Base-by-base conservation (phyloP, 139 green algal genomes). In the Microglena sp. region DNA sequence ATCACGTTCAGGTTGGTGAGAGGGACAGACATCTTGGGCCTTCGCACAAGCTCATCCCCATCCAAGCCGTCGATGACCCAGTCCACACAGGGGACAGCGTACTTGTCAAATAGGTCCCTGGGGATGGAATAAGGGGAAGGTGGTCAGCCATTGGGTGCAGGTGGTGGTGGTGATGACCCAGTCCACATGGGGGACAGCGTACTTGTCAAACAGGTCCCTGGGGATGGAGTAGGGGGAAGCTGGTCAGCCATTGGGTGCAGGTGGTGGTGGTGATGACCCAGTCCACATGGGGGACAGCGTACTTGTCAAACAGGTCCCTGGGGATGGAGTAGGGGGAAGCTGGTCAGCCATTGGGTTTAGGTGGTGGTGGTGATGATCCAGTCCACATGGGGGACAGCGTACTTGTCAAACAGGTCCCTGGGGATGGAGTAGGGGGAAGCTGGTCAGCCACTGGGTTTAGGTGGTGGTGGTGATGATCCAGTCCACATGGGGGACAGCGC, bases 231-330 rank as follows among this genome's bases (percentile, higher is more conserved):
- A n/a, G n/a, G n/a, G n/a, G n/a, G n/a, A n/a, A n/a, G n/a, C n/a
- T n/a, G n/a, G n/a, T n/a, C n/a, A n/a, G n/a, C n/a, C n/a, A n/a
- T n/a, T n/a, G n/a, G n/a, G n/a, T n/a, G n/a, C n/a, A n/a, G n/a
- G n/a, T n/a, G n/a, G n/a, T n/a, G n/a, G n/a, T n/a, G n/a, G n/a
- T n/a, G n/a, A n/a, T n/a, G n/a, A 92, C 74, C 76, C 79, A 94
- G 33, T 87, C 86, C 26, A 92, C 69, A 31, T 53, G 68, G 1
- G 77, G 69, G 24, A 69, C 62, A 18, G 84, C 78, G 68, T 92
- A 93, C 73, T 92, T 91, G 21, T 90, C 86, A 70, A 92, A 86
- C 50, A 95, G 74, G 50, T n/a, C n/a, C n/a, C n/a, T n/a, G n/a
- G n/a, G n/a, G n/a, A n/a, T n/a, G n/a, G n/a, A n/a, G n/a, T n/a